Base-by-base conservation (phyloP, 2,329 filamentous ascomycete species). In the Kalaharituber pfeilii region DNA sequence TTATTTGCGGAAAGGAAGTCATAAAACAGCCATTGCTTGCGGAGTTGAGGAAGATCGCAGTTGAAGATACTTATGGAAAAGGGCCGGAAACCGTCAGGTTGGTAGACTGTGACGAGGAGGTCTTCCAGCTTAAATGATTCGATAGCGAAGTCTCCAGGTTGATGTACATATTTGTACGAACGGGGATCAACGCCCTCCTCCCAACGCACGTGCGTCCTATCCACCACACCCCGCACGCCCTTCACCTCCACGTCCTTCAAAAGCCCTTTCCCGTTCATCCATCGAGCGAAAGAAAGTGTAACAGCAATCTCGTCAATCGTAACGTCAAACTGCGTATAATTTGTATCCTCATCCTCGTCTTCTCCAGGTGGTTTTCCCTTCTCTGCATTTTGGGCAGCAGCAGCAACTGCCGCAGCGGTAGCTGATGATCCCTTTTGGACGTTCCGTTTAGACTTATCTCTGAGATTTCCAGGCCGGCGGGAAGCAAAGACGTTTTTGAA, bases 401-500 rank as follows among this genome's bases (percentile, higher is more conserved):
- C 88, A 0, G 86, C 87, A 0, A 82, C 86, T 0, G 87, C 87
- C 0, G 88, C 89, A 5, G 86, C 88, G 59, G 80, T 83, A 25
- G 79, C 77, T 1, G 86, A 84, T 4, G 89, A 94, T 7, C 91
- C 91, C 69, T 98, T 96, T 68, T 80, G 91, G 54, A 98, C 89
- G 53, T 86, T 82, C 1, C 84, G 84, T 57, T 78, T 77, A 25
- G 50, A 54, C 26, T 56, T 56, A 20, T 57, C 54, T 28, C 60
- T 61, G 30, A 78, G 74, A 66, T 93, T 85, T 3, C 91, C 89
- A 1, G 91, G 91, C 49, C 91, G 75, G 56, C 88, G 77, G 13
- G 91, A 96, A 1, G 98, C 85, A 65, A 94, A 96, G 8, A 98
- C 91, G 65, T 95, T 96, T 63, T 85, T 82, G 70, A 98, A 94